phyloP scores from a whole-genome alignment of 176 grass and related monocot genomes.

The Zoysia pacifica region DNA sequence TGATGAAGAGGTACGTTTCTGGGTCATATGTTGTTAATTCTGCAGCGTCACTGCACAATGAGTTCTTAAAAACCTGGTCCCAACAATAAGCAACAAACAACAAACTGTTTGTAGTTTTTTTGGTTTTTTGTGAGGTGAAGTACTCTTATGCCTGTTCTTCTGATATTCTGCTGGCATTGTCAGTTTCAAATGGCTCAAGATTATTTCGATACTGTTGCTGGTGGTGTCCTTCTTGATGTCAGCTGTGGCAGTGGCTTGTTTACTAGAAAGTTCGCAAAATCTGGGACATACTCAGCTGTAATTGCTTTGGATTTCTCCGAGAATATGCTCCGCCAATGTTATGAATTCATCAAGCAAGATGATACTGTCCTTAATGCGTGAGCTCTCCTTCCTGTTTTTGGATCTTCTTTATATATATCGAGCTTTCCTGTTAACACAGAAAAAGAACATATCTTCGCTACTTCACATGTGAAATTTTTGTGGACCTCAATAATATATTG shows the following conservation, averaged over 20 bases:
- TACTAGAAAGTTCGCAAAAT: conserved; percentile 85
- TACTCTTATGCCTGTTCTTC: conserved; percentile 21
- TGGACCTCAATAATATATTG: neutral
- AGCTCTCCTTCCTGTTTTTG: conserved; percentile 36
- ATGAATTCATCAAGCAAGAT: conserved; percentile 87
- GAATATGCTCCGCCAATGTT: conserved; percentile 96
- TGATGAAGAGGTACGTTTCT: conserved; percentile 75
- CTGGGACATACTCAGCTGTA: conserved; percentile 79
- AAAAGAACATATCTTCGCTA: neutral
- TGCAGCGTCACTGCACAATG: neutral
- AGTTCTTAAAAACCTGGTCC: neutral
- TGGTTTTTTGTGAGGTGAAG: neutral
- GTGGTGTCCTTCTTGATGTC: conserved; percentile 80
- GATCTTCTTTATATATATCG: neutral
- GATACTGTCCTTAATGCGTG: conserved; percentile 68
- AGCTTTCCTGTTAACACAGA: neutral
- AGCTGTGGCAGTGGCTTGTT: conserved; percentile 96
- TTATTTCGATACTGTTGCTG: conserved; percentile 69
- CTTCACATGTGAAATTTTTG: neutral
- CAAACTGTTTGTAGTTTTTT: neutral
- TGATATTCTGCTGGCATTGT: conserved; percentile 37
- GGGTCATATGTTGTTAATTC: neutral
- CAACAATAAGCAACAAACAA: neutral
- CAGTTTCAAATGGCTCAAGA: conserved; percentile 97
- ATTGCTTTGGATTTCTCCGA: conserved; percentile 93